Evolutionary conservation across 345 rosid genomes (phyloP).

Genomic region (Lumnitzera racemosa): DNA sequence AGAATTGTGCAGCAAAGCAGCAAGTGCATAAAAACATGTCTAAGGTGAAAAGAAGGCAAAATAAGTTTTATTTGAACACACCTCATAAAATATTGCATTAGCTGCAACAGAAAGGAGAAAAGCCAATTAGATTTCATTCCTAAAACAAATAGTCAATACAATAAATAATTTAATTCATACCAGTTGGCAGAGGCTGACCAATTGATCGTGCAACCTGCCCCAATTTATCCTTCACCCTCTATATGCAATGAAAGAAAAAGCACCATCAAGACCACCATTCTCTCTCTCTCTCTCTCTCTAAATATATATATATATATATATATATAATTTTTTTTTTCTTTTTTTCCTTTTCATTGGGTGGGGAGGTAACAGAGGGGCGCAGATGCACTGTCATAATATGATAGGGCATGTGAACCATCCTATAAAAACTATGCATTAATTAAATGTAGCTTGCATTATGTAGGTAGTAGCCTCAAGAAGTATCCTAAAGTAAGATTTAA

Average conservation of each 20-base stretch:
- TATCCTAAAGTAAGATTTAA: too few relatives aligned
- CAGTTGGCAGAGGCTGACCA: conserved; percentile 25
- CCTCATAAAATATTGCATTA: conserved; percentile 70
- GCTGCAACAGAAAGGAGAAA: conserved; percentile 38
- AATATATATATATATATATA: too few relatives aligned
- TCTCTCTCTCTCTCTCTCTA: too few relatives aligned
- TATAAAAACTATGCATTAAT: too few relatives aligned
- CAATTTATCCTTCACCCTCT: conserved; percentile 47
- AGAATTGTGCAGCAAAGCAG: too few relatives aligned
- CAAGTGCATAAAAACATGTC: not conserved
- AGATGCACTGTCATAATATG: too few relatives aligned
- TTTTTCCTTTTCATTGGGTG: too few relatives aligned
- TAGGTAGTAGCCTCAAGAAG: too few relatives aligned
- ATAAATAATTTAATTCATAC: conserved; percentile 26
- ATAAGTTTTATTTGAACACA: conserved; percentile 14
- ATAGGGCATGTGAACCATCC: too few relatives aligned
- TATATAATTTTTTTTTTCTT: too few relatives aligned
- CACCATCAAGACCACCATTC: not conserved
- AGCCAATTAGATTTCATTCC: not conserved
- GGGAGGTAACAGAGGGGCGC: too few relatives aligned
- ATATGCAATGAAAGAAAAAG: conserved; percentile 4
- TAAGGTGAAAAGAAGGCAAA: conserved; percentile 10
- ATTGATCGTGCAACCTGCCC: conserved; percentile 46
- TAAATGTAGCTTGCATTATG: too few relatives aligned
- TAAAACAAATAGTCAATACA: not conserved